phyloP scores from a whole-genome alignment of 2,329 filamentous ascomycete species.

The Pyrenophora tritici-repentis region DNA sequence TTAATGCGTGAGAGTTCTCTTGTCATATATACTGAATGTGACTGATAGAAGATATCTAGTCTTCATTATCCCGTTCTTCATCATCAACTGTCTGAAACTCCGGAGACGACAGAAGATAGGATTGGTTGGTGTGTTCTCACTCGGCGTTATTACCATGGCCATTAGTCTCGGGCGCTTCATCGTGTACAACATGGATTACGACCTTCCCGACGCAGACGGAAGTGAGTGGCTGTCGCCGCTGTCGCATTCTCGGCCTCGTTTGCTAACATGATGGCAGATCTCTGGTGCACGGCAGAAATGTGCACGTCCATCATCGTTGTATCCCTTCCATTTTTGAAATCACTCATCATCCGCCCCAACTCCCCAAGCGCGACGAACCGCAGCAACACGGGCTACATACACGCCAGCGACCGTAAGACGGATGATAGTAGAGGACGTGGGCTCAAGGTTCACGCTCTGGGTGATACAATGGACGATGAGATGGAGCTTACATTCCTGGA shows the following conservation, averaged over 20 bases:
- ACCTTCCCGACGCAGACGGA: slow-evolving; percentile 24
- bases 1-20: slow-evolving; percentile 17
- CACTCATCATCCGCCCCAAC: slow-evolving; percentile 17
- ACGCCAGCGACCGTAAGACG: background rate
- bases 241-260: too few relatives aligned
- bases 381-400: slow-evolving; percentile 22
- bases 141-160: slow-evolving; percentile 26
- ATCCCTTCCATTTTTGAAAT: slow-evolving; percentile 26
- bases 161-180: slow-evolving; percentile 30
- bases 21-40: fast-evolving
- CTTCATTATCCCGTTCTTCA: slow-evolving; percentile 30
- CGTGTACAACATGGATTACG: slow-evolving; percentile 24
- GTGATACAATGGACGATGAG: slow-evolving; percentile 20
- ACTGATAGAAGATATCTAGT: slow-evolving; percentile 10
- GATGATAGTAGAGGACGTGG: background rate
- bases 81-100: slow-evolving; percentile 29
- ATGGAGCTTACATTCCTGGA: slow-evolving; percentile 24
- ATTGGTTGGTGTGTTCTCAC: slow-evolving; percentile 28
- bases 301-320: slow-evolving; percentile 28
- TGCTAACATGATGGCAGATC: slow-evolving; percentile 16
- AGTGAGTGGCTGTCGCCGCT: slow-evolving; percentile 13
- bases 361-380: slow-evolving; percentile 10
- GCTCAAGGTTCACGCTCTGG: slow-evolving; percentile 13
- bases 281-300: slow-evolving; percentile 32
- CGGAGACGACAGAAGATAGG: slow-evolving; percentile 29